Percentiles rank a stretch among this genome's conserved stretches.
Conservation (phyloP, 441 rosid species). For the Gossypium schwendimanii region DNA sequence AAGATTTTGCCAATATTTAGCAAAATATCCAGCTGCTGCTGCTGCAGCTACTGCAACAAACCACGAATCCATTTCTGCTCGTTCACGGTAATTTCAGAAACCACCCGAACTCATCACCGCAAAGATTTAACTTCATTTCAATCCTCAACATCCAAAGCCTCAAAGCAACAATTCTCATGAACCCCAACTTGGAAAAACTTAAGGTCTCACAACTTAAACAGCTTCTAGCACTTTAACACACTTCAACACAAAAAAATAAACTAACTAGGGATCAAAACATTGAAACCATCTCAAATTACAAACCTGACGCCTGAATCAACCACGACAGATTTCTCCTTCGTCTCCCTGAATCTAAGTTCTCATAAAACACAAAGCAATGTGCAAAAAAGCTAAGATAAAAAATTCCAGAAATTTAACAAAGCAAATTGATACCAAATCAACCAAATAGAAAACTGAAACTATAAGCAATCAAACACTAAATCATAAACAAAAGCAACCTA, state of each 20-base stretch:
- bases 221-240: not conserved
- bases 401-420: not conserved
- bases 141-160: slow-evolving; percentile 20
- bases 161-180: slow-evolving; percentile 18
- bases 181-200: not conserved
- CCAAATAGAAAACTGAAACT: not conserved
- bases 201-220: not conserved
- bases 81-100: not conserved
- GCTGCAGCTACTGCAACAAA: slow-evolving; percentile 64
- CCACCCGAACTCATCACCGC: slow-evolving; percentile 26
- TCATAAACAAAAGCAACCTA: slow-evolving; percentile 1
- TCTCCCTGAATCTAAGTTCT: not conserved
- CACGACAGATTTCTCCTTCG: not conserved
- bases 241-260: not conserved
- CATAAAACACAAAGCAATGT: not conserved
- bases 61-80: slow-evolving; percentile 59
- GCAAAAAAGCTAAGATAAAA: slow-evolving; percentile 9
- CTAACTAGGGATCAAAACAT: not conserved
- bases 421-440: not conserved
- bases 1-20: slow-evolving; percentile 43
- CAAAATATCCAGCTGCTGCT: slow-evolving; percentile 62
- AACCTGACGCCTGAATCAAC: not conserved
- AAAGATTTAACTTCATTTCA: slow-evolving; percentile 12
- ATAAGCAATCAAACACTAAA: not conserved
- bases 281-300: not conserved